Conservation (phyloP, 148 eudicot species). For the Chenopodium quinoa region DNA sequence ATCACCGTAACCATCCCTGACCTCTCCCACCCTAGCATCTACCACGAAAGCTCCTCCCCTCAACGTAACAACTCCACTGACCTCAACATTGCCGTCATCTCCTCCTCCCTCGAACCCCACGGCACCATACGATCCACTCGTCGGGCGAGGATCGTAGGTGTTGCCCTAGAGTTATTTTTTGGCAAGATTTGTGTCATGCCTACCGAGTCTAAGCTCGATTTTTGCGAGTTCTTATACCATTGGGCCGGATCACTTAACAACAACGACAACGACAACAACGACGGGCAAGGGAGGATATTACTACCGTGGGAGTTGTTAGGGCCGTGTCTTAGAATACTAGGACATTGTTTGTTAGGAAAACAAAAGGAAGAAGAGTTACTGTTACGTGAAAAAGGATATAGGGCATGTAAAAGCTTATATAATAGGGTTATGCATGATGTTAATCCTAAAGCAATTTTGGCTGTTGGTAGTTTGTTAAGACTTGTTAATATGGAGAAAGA, state of each 20-base stretch:
- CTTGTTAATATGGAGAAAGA: constrained; percentile 44
- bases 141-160: constrained; percentile 77
- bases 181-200: constrained; percentile 62
- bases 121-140: constrained; percentile 74
- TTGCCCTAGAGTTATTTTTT: constrained; percentile 68
- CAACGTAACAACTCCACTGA: constrained; percentile 44
- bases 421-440: constrained; percentile 74
- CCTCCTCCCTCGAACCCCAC: constrained; percentile 69
- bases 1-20: constrained; percentile 61
- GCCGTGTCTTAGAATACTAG: constrained; percentile 68
- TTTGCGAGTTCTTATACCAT: constrained; percentile 50
- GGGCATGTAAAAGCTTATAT: constrained; percentile 60
- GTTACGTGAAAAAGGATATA: constrained; percentile 52
- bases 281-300: constrained; percentile 45
- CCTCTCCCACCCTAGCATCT: constrained; percentile 67
- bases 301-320: constrained; percentile 85
- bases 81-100: constrained; percentile 57
- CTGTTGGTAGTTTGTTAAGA: constrained; percentile 59
- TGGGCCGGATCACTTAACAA: constrained; percentile 47
- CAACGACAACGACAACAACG: constrained; percentile 5
- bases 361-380: constrained; percentile 20
- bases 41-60: constrained; percentile 52
- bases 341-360: constrained; percentile 69
- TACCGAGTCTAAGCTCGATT: constrained; percentile 56
- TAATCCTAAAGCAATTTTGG: constrained; percentile 70